A percentile compares a stretch with the other conserved stretches of the same genome.
Conservation (phyloP, 306 rosid species). For the Sicyos baderoa region DNA sequence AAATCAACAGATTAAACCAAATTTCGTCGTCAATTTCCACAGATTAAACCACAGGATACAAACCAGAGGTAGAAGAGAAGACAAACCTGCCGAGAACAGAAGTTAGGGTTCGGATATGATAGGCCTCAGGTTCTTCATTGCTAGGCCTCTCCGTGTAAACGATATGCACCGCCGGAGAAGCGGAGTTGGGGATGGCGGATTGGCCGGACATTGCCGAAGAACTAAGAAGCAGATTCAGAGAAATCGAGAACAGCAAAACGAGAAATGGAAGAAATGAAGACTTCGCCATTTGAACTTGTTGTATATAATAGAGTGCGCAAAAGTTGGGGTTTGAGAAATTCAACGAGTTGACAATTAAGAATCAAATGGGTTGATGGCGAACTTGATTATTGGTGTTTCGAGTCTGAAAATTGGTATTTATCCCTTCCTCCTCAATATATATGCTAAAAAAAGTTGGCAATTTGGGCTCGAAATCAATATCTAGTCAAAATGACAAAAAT, state of each 20-base stretch:
- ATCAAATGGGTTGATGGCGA: too few species aligned
- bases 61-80: background rate
- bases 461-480: too few species aligned
- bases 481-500: too few species aligned
- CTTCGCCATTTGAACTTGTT: background rate
- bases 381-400: too few species aligned
- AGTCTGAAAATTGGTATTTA: too few species aligned
- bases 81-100: slow-evolving; percentile 70
- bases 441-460: too few species aligned
- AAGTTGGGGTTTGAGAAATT: background rate
- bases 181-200: slow-evolving; percentile 20
- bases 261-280: background rate
- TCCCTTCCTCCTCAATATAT: too few species aligned
- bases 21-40: background rate
- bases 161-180: slow-evolving; percentile 53
- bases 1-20: background rate
- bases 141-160: slow-evolving; percentile 59
- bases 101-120: slow-evolving; percentile 69
- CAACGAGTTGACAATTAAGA: too few species aligned
- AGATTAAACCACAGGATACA: background rate
- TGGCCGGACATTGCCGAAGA: slow-evolving; percentile 37
- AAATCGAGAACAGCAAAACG: background rate
- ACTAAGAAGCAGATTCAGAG: background rate
- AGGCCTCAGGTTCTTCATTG: slow-evolving; percentile 64
- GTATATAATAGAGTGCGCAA: background rate